phyloP scores from a whole-genome alignment of 116 monocot species.

The Papilionanthe hybrid region DNA sequence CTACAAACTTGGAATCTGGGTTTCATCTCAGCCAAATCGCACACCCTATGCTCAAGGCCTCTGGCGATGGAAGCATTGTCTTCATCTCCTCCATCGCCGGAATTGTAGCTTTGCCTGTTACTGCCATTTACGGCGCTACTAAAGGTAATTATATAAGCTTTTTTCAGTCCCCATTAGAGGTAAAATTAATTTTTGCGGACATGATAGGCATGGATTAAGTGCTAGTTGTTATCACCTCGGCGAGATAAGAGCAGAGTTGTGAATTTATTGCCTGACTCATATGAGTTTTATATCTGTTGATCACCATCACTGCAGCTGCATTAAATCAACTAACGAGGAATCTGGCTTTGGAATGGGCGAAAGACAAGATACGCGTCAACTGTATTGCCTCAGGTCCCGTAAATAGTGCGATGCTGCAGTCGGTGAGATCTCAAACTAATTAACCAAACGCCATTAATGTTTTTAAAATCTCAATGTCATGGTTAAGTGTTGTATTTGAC shows the following conservation, averaged over 20 bases:
- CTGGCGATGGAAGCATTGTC: conserved; percentile 46
- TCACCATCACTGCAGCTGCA: conserved; percentile 6
- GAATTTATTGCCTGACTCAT: too few species aligned
- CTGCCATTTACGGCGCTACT: neutral
- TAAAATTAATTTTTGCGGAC: too few species aligned
- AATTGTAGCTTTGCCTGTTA: conserved; percentile 21
- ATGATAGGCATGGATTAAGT: too few species aligned
- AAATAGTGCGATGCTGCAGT: neutral
- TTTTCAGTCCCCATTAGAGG: too few species aligned
- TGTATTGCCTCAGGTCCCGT: conserved; percentile 15
- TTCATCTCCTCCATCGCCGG: conserved; percentile 72
- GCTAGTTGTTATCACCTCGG: too few species aligned
- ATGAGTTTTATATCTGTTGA: too few species aligned
- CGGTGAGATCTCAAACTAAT: too few species aligned
- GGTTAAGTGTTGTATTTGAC: too few species aligned
- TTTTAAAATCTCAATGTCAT: too few species aligned
- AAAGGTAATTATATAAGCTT: neutral
- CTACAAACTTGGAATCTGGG: conserved; percentile 66
- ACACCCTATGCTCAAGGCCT: conserved; percentile 62
- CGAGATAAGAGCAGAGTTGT: too few species aligned
- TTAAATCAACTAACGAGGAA: conserved; percentile 14
- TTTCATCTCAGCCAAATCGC: conserved; percentile 65
- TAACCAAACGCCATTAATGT: too few species aligned
- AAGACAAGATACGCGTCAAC: conserved; percentile 16
- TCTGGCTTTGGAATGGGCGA: conserved; percentile 21